Evolutionary conservation across 1,284 basidiomycete species (phyloP).

Genomic region (Phylloporus sp.): DNA sequence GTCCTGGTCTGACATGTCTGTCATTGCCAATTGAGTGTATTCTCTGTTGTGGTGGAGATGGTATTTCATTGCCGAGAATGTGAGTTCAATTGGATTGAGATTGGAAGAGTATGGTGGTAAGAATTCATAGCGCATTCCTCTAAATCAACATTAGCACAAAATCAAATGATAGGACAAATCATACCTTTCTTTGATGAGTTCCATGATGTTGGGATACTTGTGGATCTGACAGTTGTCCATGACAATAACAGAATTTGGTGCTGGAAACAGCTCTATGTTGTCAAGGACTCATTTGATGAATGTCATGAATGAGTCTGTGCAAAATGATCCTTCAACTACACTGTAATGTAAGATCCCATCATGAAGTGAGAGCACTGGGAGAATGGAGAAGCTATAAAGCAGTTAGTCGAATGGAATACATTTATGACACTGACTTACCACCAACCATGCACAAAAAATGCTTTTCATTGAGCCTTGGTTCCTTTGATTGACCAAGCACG

Average conservation of each 20-base stretch:
- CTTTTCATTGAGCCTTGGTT: conserved; percentile 5
- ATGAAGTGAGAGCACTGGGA: conserved; percentile 5
- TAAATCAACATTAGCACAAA: conserved; percentile 10
- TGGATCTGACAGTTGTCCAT: conserved; percentile 7
- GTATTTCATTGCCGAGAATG: neutral
- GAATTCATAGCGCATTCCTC: neutral
- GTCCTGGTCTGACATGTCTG: neutral
- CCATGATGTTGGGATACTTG: neutral
- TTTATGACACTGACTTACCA: neutral
- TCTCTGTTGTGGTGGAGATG: too few relatives aligned
- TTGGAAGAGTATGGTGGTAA: neutral
- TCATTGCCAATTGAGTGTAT: neutral
- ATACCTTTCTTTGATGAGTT: neutral
- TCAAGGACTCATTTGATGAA: conserved; percentile 4
- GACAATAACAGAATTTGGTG: neutral
- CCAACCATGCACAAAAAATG: conserved; percentile 13
- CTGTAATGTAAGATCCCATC: conserved; percentile 16
- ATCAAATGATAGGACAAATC: conserved; percentile 12
- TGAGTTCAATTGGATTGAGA: neutral
- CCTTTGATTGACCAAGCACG: conserved; percentile 13
- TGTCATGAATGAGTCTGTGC: neutral
- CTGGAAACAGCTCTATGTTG: neutral
- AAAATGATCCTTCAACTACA: conserved; percentile 12
- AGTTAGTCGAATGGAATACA: neutral
- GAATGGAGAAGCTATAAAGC: conserved; percentile 16